These are phyloP conservation scores for Papiliotrema nemorosa DNA, from an alignment of 1,284 basidiomycete genomes.

Conservation along the genomic window DNA sequence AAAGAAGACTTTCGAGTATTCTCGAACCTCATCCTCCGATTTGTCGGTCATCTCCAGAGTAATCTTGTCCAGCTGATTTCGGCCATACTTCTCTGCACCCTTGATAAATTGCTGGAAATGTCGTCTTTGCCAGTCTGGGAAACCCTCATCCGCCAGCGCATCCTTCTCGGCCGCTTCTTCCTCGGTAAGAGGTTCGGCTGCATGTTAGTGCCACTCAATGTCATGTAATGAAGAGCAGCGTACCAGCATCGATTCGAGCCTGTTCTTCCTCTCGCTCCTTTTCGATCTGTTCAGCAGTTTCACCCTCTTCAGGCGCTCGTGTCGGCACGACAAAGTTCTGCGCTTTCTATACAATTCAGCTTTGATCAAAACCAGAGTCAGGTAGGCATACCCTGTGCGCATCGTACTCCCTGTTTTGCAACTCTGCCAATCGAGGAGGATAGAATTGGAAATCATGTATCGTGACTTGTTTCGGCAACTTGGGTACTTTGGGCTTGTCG, in stretches of 20 bases:
- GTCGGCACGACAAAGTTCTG: constrained; percentile 66
- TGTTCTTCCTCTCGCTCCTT: constrained; percentile 76
- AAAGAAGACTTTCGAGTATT: constrained; percentile 83
- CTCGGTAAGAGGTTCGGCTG: constrained; percentile 82
- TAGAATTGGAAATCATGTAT: constrained; percentile 99
- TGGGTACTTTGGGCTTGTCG: constrained; percentile 80
- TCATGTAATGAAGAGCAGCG: constrained; percentile 15
- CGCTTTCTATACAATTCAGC: constrained; percentile 49
- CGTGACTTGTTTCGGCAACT: constrained; percentile 81
- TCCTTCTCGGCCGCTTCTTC: constrained; percentile 80
- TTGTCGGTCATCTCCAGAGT: constrained; percentile 85
- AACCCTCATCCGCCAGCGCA: constrained; percentile 70
- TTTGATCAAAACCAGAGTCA: not conserved
- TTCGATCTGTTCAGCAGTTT: constrained; percentile 80
- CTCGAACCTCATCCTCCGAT: constrained; percentile 71
- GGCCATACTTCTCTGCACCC: constrained; percentile 81
- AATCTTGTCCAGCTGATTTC: constrained; percentile 71
- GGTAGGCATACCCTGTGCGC: constrained; percentile 63
- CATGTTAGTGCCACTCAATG: not conserved
- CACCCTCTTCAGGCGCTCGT: constrained; percentile 64
- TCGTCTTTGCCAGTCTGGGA: constrained; percentile 83
- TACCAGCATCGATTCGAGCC: constrained; percentile 78
- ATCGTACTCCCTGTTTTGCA: constrained; percentile 85
- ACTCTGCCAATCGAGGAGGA: constrained; percentile 70
- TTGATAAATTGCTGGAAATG: constrained; percentile 91